These are phyloP conservation scores for Apodospora peruviana DNA, from an alignment of 495 filamentous ascomycete genomes.

Conservation along the genomic window DNA sequence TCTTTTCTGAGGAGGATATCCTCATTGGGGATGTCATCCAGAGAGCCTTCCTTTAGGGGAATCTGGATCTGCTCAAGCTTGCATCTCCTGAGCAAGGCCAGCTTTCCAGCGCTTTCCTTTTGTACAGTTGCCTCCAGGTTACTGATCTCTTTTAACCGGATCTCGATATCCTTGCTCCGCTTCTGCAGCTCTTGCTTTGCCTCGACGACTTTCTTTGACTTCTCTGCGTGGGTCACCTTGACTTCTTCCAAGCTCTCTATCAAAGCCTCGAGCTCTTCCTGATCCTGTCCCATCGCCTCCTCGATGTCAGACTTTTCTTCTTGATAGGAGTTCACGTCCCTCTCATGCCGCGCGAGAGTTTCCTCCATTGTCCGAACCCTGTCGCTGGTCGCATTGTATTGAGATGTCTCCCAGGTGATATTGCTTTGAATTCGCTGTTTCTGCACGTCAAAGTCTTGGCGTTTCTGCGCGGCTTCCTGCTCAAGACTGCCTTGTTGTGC, in stretches of 20 bases:
- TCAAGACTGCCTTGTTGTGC: slow-evolving; percentile 86
- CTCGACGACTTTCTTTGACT: slow-evolving; percentile 69
- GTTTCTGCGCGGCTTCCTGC: slow-evolving; percentile 81
- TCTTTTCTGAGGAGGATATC: slow-evolving; percentile 64
- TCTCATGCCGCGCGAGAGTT: slow-evolving; percentile 57
- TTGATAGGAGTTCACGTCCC: slow-evolving; percentile 62
- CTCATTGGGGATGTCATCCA: slow-evolving; percentile 83
- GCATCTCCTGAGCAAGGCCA: slow-evolving; percentile 78
- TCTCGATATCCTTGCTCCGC: slow-evolving; percentile 74
- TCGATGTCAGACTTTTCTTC: slow-evolving; percentile 69
- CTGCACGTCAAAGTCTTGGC: slow-evolving; percentile 78
- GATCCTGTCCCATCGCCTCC: slow-evolving; percentile 62
- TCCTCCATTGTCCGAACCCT: slow-evolving; percentile 64
- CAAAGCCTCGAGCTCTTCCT: slow-evolving; percentile 71
- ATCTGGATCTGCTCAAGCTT: slow-evolving; percentile 89
- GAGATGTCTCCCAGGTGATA: slow-evolving; percentile 69
- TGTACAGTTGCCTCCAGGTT: slow-evolving; percentile 77
- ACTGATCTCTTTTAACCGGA: slow-evolving; percentile 68
- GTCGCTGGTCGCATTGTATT: slow-evolving; percentile 60
- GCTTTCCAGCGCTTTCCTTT: slow-evolving; percentile 73
- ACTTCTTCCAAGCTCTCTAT: slow-evolving; percentile 63
- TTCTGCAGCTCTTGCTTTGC: slow-evolving; percentile 81
- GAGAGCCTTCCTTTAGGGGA: slow-evolving; percentile 71
- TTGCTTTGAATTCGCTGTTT: slow-evolving; percentile 74
- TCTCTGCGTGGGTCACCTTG: slow-evolving; percentile 59